Conservation (phyloP, 768 basidiomycete species). For the Chalciporus piperatus region DNA sequence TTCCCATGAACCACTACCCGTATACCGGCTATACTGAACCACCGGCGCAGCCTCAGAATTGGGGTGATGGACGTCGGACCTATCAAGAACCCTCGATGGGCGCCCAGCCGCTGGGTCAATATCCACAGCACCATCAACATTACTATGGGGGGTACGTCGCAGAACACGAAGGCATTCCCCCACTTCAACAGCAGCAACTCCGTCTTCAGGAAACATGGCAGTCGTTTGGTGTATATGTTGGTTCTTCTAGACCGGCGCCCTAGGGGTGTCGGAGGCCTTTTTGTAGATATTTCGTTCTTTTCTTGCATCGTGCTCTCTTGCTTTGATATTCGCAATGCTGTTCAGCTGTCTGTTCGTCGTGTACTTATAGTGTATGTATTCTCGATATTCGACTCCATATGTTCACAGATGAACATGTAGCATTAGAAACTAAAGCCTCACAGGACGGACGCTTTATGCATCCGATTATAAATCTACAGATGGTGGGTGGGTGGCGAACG, state of each 20-base stretch:
- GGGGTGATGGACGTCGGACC: slow-evolving; percentile 7
- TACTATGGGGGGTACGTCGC: neutral
- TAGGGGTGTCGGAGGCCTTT: slow-evolving; percentile 7
- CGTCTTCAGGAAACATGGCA: slow-evolving; percentile 60
- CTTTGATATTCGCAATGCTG: neutral
- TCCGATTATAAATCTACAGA: neutral
- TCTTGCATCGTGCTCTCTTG: too few relatives aligned
- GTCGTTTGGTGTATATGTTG: slow-evolving; percentile 60
- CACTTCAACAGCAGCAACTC: slow-evolving; percentile 12
- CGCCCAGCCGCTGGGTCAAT: neutral
- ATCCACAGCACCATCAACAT: slow-evolving; percentile 3
- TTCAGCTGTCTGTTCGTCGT: too few relatives aligned
- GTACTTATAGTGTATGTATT: neutral
- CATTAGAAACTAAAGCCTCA: neutral
- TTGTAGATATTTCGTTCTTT: neutral
- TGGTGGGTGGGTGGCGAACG: too few relatives aligned
- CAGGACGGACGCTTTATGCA: neutral
- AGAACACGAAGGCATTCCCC: neutral
- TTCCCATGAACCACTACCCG: slow-evolving; percentile 7
- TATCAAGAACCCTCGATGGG: slow-evolving; percentile 5
- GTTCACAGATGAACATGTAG: neutral
- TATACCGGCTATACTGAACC: slow-evolving; percentile 4
- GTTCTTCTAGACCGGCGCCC: slow-evolving; percentile 11
- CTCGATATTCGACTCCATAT: neutral
- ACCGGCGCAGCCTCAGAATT: slow-evolving; percentile 9